Evolutionary conservation across 2,329 filamentous ascomycete species (phyloP).

Genomic region (Biscogniauxia sp.): DNA sequence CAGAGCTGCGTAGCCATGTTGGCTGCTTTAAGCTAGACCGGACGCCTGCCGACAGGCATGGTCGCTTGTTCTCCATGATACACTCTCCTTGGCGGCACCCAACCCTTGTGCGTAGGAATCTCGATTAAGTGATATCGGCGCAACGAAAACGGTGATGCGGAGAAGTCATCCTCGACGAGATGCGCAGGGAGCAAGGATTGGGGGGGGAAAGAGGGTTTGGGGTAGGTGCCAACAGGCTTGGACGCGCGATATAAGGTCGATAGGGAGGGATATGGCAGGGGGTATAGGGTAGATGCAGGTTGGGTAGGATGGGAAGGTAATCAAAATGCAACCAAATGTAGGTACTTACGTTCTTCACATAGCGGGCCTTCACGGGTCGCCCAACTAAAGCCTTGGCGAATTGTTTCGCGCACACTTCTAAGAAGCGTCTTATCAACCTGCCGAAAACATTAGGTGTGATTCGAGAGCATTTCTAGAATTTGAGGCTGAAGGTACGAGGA

Average conservation of each 20-base stretch:
- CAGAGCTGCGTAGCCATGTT: slow-evolving; percentile 9
- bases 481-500: slow-evolving; percentile 23
- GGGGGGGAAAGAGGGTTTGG: neutral
- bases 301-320: slow-evolving; percentile 15
- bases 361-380: slow-evolving; percentile 91
- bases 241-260: slow-evolving; percentile 2
- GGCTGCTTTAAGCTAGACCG: slow-evolving; percentile 24
- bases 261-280: neutral
- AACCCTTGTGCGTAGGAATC: slow-evolving; percentile 4
- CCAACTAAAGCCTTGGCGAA: slow-evolving; percentile 96
- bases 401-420: slow-evolving; percentile 82
- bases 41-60: slow-evolving; percentile 15
- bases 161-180: slow-evolving; percentile 3
- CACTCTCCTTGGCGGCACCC: slow-evolving; percentile 7
- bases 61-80: slow-evolving; percentile 7
- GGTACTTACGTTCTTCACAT: slow-evolving; percentile 87
- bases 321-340: slow-evolving; percentile 20
- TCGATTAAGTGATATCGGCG: slow-evolving; percentile 10
- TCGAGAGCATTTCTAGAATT: slow-evolving; percentile 20
- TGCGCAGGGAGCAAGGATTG: slow-evolving; percentile 3
- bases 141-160: slow-evolving; percentile 7
- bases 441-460: slow-evolving; percentile 32
- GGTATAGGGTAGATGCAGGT: slow-evolving; percentile 16
- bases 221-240: slow-evolving; percentile 4
- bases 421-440: slow-evolving; percentile 89